Conservation (phyloP, 208 protist species). For the Sergeia podlipaevii region DNA sequence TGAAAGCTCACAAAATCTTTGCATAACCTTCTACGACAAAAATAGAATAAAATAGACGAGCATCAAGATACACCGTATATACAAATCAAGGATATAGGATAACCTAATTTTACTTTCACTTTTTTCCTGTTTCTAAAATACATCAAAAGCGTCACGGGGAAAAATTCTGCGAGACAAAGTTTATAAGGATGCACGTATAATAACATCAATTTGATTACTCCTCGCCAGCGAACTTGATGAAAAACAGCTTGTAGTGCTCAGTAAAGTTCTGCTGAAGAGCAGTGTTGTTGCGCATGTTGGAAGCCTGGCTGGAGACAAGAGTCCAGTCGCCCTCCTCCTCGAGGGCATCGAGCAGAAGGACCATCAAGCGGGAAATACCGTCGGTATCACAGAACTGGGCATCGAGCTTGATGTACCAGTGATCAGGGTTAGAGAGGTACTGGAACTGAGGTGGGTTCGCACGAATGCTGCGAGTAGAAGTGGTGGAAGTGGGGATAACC, state of each 20-base stretch:
- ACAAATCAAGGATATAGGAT: constrained; percentile 3
- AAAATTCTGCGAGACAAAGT: constrained; percentile 7
- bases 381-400: constrained; percentile 81
- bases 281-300: constrained; percentile 22
- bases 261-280: constrained; percentile 57
- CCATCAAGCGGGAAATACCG: constrained; percentile 73
- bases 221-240: constrained; percentile 59
- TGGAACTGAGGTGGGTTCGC: constrained; percentile 59
- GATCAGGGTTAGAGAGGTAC: constrained; percentile 70
- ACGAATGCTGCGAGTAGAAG: constrained; percentile 69
- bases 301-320: constrained; percentile 65
- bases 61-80: constrained; percentile 12
- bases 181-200: neutral
- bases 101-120: neutral
- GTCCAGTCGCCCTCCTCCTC: constrained; percentile 87
- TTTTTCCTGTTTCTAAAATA: constrained; percentile 7
- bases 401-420: constrained; percentile 81
- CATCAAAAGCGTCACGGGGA: constrained; percentile 5
- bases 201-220: constrained; percentile 17
- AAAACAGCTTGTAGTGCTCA: constrained; percentile 77
- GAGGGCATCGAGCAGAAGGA: constrained; percentile 81
- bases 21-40: too few relatives aligned
- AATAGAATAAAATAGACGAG: constrained; percentile 19
- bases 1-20: too few relatives aligned
- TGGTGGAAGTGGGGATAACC: constrained; percentile 69